phyloP scores from a whole-genome alignment of 169 alveolate species.

The Perkinsus olseni region DNA sequence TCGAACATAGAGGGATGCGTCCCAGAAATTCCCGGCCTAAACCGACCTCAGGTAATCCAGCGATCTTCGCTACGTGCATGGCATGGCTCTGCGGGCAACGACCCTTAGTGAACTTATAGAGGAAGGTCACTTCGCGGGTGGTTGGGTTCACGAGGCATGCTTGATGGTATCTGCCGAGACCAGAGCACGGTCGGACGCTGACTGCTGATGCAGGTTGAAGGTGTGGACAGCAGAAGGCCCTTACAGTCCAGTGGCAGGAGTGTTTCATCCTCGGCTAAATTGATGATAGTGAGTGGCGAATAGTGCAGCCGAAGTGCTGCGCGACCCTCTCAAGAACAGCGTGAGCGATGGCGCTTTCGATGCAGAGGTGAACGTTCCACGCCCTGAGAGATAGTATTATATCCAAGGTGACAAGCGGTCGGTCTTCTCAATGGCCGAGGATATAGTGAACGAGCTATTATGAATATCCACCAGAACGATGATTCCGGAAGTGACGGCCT shows the following conservation, averaged over 20 bases:
- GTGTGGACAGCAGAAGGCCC: too few species aligned
- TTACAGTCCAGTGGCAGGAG: not conserved
- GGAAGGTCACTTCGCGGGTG: conserved; percentile 67
- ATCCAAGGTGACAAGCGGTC: too few species aligned
- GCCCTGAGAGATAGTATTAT: too few species aligned
- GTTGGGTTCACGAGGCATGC: conserved; percentile 58
- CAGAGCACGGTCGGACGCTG: conserved; percentile 24
- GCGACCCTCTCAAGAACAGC: conserved; percentile 31
- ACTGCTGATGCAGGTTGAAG: too few species aligned
- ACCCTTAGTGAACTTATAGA: conserved; percentile 84
- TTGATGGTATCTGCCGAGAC: conserved; percentile 70
- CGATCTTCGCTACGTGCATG: conserved; percentile 89
- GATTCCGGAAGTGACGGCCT: too few species aligned
- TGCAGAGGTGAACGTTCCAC: conserved; percentile 99
- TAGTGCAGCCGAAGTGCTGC: conserved; percentile 54
- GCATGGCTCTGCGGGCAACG: conserved; percentile 92
- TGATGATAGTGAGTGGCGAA: conserved; percentile 95
- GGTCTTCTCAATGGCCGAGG: too few species aligned
- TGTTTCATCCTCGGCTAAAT: conserved; percentile 27
- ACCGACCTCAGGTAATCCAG: conserved; percentile 72
- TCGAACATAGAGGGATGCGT: not conserved
- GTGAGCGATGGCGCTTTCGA: conserved; percentile 95
- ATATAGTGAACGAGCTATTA: too few species aligned
- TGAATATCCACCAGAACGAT: too few species aligned
- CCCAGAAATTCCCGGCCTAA: too few species aligned